Evolutionary conservation across 352 stramenopile genomes (phyloP), one percentile per base, ranked within the genome.

Genomic region (Phytopythium ostracodes): DNA sequence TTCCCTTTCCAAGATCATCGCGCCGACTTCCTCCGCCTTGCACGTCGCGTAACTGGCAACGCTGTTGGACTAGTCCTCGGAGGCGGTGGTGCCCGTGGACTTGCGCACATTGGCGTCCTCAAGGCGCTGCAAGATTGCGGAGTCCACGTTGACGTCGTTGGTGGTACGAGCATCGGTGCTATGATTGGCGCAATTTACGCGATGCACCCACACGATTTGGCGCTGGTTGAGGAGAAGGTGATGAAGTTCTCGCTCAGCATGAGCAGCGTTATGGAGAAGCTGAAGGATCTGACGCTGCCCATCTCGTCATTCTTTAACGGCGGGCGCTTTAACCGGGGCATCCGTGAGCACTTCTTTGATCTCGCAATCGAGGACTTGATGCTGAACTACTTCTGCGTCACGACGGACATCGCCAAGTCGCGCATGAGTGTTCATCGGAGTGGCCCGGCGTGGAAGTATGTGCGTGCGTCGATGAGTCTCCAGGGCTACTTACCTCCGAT

Each of bases 61-160:
- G 87, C 92, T 5, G 81, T 98, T 25, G 96, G 96, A 8, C 67
- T 99, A 11, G 96, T 98, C 2, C 80, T 99, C 40, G 94, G 94
- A 47, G 96, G 94, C 56, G 96, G 96, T 12, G 96, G 95, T 56
- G 94, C 94, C 20, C 70, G 96, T 63, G 96, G 96, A 15, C 74
- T 98, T 5, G 92, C 94, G 8, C 96, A 99, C 76, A 85, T 99
- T 55, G 93, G 96, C 14, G 90, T 99, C 0, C 75, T 98, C 14
- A 82, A 81, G 35, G 94, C 92, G 4, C 73, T 99, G 29, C 81
- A 98, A 51, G 94, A 98, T 61, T 93, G 85, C 31, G 92, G 91
- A 0, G 84, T 98, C 17, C 89, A 96, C 29, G 81, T 98, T 0
- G 96, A 99, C 67, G 84, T 98, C 7, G 87, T 98, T 53, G 96